Evolutionary conservation across 345 rosid genomes (phyloP).

Genomic region (Noccaea caerulescens): DNA sequence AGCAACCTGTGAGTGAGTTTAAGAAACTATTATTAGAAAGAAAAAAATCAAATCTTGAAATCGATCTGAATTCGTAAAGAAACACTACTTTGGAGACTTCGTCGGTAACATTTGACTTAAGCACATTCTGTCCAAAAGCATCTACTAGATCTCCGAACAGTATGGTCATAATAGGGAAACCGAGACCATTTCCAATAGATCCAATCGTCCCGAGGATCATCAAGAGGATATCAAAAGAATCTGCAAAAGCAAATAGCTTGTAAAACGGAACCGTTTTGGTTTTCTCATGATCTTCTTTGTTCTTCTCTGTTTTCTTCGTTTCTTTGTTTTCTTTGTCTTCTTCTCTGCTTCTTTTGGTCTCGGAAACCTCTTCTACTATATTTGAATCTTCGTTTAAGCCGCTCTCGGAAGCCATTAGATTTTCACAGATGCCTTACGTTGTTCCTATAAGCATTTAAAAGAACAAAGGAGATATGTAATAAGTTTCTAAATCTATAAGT

Average conservation of each 20-base stretch:
- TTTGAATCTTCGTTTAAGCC: slow-evolving; percentile 25
- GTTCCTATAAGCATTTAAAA: slow-evolving; percentile 20
- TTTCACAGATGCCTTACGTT: slow-evolving; percentile 14
- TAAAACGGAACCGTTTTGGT: slow-evolving; percentile 62
- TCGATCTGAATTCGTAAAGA: not conserved
- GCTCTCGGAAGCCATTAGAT: slow-evolving; percentile 37
- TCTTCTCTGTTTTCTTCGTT: slow-evolving; percentile 45
- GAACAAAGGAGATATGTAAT: slow-evolving; percentile 2
- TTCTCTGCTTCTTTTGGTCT: slow-evolving; percentile 26
- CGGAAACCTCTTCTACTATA: slow-evolving; percentile 26
- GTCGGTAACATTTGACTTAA: slow-evolving; percentile 38
- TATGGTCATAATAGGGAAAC: slow-evolving; percentile 77
- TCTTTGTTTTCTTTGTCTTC: slow-evolving; percentile 46
- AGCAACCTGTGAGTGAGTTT: slow-evolving; percentile 53
- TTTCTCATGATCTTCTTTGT: slow-evolving; percentile 55
- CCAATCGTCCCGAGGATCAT: slow-evolving; percentile 76
- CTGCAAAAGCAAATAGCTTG: slow-evolving; percentile 81
- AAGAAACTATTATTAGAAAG: slow-evolving; percentile 22
- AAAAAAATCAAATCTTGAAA: slow-evolving; percentile 19
- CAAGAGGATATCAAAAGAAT: slow-evolving; percentile 59
- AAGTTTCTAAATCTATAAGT: slow-evolving; percentile 17
- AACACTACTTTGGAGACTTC: slow-evolving; percentile 62
- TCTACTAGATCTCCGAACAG: slow-evolving; percentile 68
- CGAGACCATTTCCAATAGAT: slow-evolving; percentile 69
- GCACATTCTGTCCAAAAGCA: slow-evolving; percentile 73